phyloP scores from a whole-genome alignment of 2,329 filamentous ascomycete genomes.

The Sporothrix schenckii region DNA sequence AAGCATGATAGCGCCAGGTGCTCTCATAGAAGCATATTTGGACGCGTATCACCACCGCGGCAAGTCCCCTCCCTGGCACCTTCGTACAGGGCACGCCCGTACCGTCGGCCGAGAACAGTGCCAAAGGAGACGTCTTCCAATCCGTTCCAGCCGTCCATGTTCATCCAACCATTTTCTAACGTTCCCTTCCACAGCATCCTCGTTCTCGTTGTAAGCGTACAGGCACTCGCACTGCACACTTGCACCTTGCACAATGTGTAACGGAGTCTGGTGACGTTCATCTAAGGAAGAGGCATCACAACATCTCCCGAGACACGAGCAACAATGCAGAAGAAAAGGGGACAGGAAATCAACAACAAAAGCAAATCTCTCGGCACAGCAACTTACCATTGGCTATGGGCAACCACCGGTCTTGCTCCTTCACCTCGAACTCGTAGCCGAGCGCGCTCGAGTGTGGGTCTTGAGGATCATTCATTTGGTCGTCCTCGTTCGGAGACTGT shows the following conservation, averaged over 20 bases:
- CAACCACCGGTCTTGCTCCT: constrained; percentile 99
- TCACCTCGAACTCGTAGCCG: constrained; percentile 95
- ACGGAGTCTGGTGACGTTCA: neutral
- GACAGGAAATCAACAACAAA: constrained; percentile 30
- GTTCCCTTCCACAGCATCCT: constrained; percentile 16
- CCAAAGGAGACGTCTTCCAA: neutral
- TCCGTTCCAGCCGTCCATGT: constrained; percentile 4
- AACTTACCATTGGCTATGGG: constrained; percentile 99
- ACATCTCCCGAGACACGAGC: neutral
- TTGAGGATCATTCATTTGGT: constrained; percentile 86
- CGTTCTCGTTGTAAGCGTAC: neutral
- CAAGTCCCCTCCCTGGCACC: neutral
- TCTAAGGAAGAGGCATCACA: neutral
- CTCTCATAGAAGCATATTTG: constrained; percentile 16
- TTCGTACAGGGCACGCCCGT: constrained; percentile 11
- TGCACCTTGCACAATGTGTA: constrained; percentile 10
- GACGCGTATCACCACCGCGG: constrained; percentile 24
- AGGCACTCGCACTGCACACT: constrained; percentile 13
- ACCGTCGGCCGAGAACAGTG: constrained; percentile 22
- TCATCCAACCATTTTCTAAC: neutral
- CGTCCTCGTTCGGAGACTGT: constrained; percentile 92
- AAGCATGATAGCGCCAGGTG: neutral
- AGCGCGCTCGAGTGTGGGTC: constrained; percentile 75
- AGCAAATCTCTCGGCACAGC: constrained; percentile 39
- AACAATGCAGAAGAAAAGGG: neutral